These are phyloP conservation scores for Saturnispora kantuleensis DNA, from an alignment of 805 yeast species.

Conservation along the genomic window DNA sequence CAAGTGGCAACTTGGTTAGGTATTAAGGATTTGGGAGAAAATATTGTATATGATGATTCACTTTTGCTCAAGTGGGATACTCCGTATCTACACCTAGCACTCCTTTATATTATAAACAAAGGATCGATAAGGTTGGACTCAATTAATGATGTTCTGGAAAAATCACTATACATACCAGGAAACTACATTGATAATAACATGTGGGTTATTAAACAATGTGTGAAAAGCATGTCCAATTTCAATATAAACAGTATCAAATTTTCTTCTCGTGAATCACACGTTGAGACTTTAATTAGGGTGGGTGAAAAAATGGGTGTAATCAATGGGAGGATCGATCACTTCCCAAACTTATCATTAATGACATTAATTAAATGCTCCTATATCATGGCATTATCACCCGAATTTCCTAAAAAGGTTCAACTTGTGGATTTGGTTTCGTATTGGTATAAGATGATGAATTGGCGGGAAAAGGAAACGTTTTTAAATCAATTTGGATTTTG, in stretches of 20 bases:
- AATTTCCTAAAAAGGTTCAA: constrained; percentile 2
- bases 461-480: neutral
- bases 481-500: constrained; percentile 9
- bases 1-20: neutral
- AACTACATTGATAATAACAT: neutral
- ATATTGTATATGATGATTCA: neutral
- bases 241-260: neutral
- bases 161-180: neutral
- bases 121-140: neutral
- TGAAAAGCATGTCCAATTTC: neutral
- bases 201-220: constrained; percentile 1
- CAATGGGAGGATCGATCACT: neutral
- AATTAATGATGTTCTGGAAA: neutral
- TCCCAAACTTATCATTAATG: constrained; percentile 5
- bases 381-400: constrained; percentile 3
- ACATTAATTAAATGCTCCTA: constrained; percentile 1
- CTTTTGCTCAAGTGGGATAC: constrained; percentile 1
- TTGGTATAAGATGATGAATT: constrained; percentile 5
- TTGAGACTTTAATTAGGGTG: neutral
- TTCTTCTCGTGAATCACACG: neutral
- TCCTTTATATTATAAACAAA: neutral
- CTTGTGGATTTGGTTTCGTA: neutral
- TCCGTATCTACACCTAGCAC: neutral
- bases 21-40: neutral
- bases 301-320: constrained; percentile 3